Percentiles rank a stretch among this genome's conserved stretches.
Conservation (phyloP, 805 yeast genomes). For the Debaryomyces maramus region DNA sequence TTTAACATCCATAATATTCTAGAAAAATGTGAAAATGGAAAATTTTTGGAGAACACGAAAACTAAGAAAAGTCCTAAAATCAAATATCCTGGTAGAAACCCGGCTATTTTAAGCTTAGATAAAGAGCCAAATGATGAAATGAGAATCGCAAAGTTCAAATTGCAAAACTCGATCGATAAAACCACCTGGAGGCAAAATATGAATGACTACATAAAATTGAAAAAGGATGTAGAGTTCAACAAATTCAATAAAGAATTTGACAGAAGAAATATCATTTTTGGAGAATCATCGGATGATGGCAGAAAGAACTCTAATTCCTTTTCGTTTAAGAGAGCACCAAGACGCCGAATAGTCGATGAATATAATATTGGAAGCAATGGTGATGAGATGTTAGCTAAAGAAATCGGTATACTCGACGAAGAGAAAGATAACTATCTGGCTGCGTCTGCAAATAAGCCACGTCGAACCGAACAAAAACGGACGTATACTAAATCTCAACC, state of each 20-base stretch:
- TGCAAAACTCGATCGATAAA: conserved; percentile 28
- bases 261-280: background rate
- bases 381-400: conserved; percentile 9
- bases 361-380: conserved; percentile 11
- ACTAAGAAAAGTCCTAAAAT: conserved; percentile 7
- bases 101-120: conserved; percentile 29
- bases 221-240: background rate
- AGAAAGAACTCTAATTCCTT: background rate
- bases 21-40: conserved; percentile 27
- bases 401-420: background rate
- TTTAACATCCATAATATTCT: conserved; percentile 59
- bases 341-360: conserved; percentile 2
- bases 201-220: conserved; percentile 14
- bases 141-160: conserved; percentile 22
- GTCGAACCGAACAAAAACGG: too few species aligned
- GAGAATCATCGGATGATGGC: background rate
- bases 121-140: conserved; percentile 16
- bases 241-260: background rate
- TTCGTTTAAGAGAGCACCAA: background rate
- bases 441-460: background rate
- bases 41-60: conserved; percentile 8
- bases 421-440: background rate
- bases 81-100: conserved; percentile 20
- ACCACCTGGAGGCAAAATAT: conserved; percentile 26
- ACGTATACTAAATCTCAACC: too few species aligned